Base-by-base conservation (phyloP, 139 green algal species). In the Micractinium sp. region DNA sequence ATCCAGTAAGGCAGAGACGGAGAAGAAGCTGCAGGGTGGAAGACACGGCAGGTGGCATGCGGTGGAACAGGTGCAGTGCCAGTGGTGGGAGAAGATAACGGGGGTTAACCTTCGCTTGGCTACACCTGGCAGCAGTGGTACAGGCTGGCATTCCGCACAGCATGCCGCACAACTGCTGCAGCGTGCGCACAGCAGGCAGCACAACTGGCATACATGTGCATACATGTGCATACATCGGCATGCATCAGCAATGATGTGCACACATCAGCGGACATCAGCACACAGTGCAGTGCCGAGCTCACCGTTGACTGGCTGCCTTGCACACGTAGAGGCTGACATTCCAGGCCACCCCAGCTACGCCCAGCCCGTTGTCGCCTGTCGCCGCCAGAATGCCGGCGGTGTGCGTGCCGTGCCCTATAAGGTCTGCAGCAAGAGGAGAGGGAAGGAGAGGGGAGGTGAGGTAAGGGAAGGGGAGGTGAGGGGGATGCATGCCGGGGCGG, bases 331-430 rank as follows among this genome's bases (percentile, higher is more conserved):
- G 41, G 4, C 35, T 35, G 15, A 79, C 84, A n/a, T 86, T 56
- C 89, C 89, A 92, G 47, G 53, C 35, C 35, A 87, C n/a, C 25
- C 90, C 90, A 4, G 87, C 20, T 2, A 92, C 69, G 13, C 86
- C 86, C 25, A 86, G 7, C 47, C 53, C 81, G 27, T 92, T 92
- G 82, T 91, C 69, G 20, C 80, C 80, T 5, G 61, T 53, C 18
- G 90, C 85, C 14, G 75, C 89, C 35, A 87, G 41, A 16, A 77
- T 75, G 76, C 89, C 89, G 27, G 89, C 89, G 13, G 77, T 66
- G 85, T 92, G 89, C 13, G 63, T 90, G 63, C 89, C 83, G 31
- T 89, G 89, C 5, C 83, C 89, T 2, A 9, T 12, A 23, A 71
- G 63, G 14, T 27, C 20, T 71, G 63, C 63, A 71, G 12, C 7